Evolutionary conservation across 2,329 filamentous ascomycete genomes (phyloP).

Genomic region (Eutypa lata): DNA sequence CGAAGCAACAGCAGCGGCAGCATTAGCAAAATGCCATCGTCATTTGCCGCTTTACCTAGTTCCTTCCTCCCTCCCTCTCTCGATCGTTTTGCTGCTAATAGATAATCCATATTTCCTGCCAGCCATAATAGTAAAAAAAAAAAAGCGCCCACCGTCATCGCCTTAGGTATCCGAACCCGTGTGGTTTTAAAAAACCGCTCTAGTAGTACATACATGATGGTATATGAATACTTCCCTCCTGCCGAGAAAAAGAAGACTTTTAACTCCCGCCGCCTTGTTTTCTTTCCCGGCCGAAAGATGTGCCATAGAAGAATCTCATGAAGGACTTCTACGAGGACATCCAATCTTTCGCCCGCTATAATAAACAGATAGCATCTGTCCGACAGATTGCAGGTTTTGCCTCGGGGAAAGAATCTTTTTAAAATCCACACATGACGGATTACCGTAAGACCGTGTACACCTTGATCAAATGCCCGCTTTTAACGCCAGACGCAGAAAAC

Average conservation of each 20-base stretch:
- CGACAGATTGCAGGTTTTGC: not conserved
- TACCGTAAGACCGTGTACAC: not conserved
- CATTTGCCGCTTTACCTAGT: not conserved
- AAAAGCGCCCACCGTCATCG: not conserved
- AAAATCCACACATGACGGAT: not conserved
- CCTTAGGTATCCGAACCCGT: not conserved
- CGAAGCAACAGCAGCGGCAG: too few species aligned
- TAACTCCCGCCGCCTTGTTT: not conserved
- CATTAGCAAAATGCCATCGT: not conserved
- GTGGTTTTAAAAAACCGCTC: not conserved
- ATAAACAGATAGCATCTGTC: not conserved
- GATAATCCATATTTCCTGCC: not conserved
- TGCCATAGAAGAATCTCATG: not conserved
- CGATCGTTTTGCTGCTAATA: not conserved
- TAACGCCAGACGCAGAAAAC: slow-evolving; percentile 1
- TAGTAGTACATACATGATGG: slow-evolving; percentile 1
- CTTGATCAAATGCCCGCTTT: not conserved
- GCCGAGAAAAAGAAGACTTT: not conserved
- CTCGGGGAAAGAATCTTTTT: not conserved
- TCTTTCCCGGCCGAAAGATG: not conserved
- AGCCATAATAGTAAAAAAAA: too few species aligned
- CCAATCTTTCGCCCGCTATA: not conserved
- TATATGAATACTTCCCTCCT: not conserved
- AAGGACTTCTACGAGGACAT: not conserved
- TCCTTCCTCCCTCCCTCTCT: not conserved